phyloP scores from a whole-genome alignment of 768 basidiomycete genomes.

The Serendipita sp. region DNA sequence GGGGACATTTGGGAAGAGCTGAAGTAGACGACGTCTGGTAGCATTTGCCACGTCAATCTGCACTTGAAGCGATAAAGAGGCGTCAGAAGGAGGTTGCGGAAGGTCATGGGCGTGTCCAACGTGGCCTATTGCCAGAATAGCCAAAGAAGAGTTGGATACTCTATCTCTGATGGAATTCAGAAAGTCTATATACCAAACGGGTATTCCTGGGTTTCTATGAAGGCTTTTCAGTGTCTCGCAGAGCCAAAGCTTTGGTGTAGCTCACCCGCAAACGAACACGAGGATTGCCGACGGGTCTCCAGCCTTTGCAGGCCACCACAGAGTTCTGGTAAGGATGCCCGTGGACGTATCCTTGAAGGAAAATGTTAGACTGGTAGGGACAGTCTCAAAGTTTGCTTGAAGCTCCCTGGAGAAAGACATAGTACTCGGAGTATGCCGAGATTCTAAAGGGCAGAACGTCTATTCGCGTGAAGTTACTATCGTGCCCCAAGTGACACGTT shows the following conservation, averaged over 20 bases:
- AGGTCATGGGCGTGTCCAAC: constrained; percentile 3
- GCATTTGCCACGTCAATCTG: not conserved
- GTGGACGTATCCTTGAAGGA: not conserved
- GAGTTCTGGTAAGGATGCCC: not conserved
- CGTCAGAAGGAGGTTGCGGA: not conserved
- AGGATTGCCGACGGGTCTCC: not conserved
- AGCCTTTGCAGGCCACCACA: not conserved
- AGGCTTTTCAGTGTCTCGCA: not conserved
- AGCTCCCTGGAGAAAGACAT: too few species aligned
- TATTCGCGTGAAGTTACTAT: too few species aligned
- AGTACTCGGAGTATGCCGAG: too few species aligned
- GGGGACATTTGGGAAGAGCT: not conserved
- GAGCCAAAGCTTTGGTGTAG: not conserved
- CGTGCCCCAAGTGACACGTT: too few species aligned
- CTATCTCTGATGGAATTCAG: not conserved
- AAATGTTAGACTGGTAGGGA: not conserved
- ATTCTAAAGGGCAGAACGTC: too few species aligned
- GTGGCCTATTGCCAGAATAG: not conserved
- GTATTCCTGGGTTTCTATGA: not conserved
- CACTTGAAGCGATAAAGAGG: not conserved
- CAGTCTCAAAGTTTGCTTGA: too few species aligned
- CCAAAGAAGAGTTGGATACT: not conserved
- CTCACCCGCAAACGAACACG: not conserved
- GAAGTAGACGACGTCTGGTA: not conserved
- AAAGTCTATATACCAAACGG: not conserved